Conservation (phyloP, 2,329 filamentous ascomycete genomes). For the Chlorencoelia australis region DNA sequence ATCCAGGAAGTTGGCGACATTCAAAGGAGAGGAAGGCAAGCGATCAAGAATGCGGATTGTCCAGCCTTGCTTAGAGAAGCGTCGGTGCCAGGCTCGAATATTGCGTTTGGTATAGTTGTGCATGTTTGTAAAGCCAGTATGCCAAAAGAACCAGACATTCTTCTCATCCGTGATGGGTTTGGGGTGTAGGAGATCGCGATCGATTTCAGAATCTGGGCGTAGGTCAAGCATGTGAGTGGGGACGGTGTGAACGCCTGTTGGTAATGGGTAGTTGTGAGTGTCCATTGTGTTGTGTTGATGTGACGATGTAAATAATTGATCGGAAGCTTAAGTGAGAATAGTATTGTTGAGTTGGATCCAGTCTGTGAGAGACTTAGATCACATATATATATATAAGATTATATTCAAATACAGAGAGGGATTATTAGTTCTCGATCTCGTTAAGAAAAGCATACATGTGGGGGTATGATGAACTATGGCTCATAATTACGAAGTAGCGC, state of each 20-base stretch:
- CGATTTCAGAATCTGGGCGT: slow-evolving; percentile 36
- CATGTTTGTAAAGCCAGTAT: slow-evolving; percentile 38
- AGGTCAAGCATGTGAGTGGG: slow-evolving; percentile 33
- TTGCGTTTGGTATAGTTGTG: slow-evolving; percentile 43
- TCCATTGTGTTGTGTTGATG: slow-evolving; percentile 13
- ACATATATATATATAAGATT: too few species aligned
- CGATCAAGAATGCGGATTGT: slow-evolving; percentile 41
- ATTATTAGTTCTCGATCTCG: too few species aligned
- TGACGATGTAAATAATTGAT: too few species aligned
- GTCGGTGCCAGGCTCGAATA: slow-evolving; percentile 42
- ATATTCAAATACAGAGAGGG: too few species aligned
- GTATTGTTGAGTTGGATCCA: not conserved
- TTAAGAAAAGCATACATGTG: too few species aligned
- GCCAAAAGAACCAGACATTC: slow-evolving; percentile 51
- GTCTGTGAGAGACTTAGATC: too few species aligned
- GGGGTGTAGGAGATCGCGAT: slow-evolving; percentile 33
- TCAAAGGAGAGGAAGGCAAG: slow-evolving; percentile 33
- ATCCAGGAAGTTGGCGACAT: slow-evolving; percentile 41
- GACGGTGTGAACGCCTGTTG: slow-evolving; percentile 33
- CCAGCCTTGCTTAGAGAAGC: slow-evolving; percentile 43
- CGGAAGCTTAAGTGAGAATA: too few species aligned
- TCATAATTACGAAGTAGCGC: too few species aligned
- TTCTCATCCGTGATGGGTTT: slow-evolving; percentile 34
- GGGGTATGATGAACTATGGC: too few species aligned
- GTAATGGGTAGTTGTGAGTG: slow-evolving; percentile 25